These are phyloP conservation scores for Suillus hirtellus DNA, from an alignment of 768 basidiomycete genomes.

Conservation along the genomic window DNA sequence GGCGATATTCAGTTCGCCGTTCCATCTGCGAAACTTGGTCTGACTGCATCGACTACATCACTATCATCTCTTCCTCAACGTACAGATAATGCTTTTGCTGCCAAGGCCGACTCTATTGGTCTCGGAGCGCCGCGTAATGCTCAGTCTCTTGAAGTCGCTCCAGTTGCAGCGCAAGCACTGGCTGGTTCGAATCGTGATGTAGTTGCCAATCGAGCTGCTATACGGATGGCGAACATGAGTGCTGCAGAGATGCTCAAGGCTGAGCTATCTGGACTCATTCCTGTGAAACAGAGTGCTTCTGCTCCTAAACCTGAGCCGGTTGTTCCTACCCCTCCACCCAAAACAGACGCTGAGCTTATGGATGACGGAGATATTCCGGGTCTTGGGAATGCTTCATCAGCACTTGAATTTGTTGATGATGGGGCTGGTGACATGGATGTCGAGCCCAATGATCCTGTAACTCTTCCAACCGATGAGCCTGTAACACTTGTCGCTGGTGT, in stretches of 20 bases:
- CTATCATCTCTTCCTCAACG: slow-evolving; percentile 63
- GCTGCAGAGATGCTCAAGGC: slow-evolving; percentile 94
- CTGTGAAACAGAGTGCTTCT: slow-evolving; percentile 39
- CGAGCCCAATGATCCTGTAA: slow-evolving; percentile 16
- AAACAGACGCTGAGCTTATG: slow-evolving; percentile 28
- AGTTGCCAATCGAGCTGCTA: slow-evolving; percentile 85
- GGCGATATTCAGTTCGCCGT: slow-evolving; percentile 30
- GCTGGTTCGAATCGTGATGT: slow-evolving; percentile 89
- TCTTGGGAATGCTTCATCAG: slow-evolving; percentile 29
- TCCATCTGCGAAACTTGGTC: slow-evolving; percentile 32
- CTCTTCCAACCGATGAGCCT: slow-evolving; percentile 25
- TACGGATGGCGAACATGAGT: slow-evolving; percentile 95
- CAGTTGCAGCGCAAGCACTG: slow-evolving; percentile 69
- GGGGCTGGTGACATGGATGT: slow-evolving; percentile 32
- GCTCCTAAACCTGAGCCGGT: slow-evolving; percentile 40
- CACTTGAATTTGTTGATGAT: slow-evolving; percentile 18
- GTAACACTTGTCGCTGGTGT: slow-evolving; percentile 24
- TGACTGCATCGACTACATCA: slow-evolving; percentile 23
- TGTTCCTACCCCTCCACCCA: slow-evolving; percentile 20
- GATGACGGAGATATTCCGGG: slow-evolving; percentile 36
- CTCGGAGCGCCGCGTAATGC: slow-evolving; percentile 62
- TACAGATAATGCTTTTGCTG: slow-evolving; percentile 68
- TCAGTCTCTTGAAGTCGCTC: slow-evolving; percentile 56
- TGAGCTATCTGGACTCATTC: slow-evolving; percentile 64
- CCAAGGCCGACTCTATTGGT: slow-evolving; percentile 76